phyloP scores from a whole-genome alignment of 106 monocot genomes.

The Dendrobium huoshanense region DNA sequence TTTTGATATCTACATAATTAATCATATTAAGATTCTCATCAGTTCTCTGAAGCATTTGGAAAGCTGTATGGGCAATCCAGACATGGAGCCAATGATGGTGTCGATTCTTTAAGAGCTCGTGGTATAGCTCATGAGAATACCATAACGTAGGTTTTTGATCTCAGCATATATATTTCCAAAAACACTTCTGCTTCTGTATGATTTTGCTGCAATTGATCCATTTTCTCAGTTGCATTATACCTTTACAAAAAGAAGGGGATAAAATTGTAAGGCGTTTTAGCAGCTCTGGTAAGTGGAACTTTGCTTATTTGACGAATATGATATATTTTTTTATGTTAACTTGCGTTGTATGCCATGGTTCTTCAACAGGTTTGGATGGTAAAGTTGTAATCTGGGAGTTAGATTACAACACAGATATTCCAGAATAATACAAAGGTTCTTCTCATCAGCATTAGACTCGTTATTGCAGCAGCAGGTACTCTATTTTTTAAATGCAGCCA shows the following conservation, averaged over 20 bases:
- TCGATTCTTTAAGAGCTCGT: slow-evolving; percentile 55
- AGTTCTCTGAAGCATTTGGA: slow-evolving; percentile 96
- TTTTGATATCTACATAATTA: neutral
- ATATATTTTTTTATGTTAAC: neutral
- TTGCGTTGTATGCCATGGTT: slow-evolving; percentile 1
- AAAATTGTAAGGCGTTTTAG: slow-evolving; percentile 52
- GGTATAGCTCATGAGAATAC: slow-evolving; percentile 91
- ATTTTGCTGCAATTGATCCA: neutral
- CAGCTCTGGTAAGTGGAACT: slow-evolving; percentile 65
- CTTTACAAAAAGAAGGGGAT: slow-evolving; percentile 46
- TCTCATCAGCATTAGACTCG: neutral
- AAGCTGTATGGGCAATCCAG: slow-evolving; percentile 89
- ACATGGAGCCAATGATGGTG: slow-evolving; percentile 48
- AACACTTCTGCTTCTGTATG: neutral
- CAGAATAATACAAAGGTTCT: slow-evolving; percentile 16
- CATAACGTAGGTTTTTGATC: slow-evolving; percentile 59
- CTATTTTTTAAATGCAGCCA: neutral
- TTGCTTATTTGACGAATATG: neutral
- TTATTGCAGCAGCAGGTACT: too few relatives aligned
- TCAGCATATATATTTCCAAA: neutral
- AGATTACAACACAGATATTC: slow-evolving; percentile 25
- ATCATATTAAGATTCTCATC: slow-evolving; percentile 5
- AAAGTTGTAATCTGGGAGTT: slow-evolving; percentile 84
- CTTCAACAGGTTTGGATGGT: slow-evolving; percentile 73
- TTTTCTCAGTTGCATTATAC: slow-evolving; percentile 63